phyloP scores from a whole-genome alignment of 441 rosid species.

The Eutrema salsugineum region DNA sequence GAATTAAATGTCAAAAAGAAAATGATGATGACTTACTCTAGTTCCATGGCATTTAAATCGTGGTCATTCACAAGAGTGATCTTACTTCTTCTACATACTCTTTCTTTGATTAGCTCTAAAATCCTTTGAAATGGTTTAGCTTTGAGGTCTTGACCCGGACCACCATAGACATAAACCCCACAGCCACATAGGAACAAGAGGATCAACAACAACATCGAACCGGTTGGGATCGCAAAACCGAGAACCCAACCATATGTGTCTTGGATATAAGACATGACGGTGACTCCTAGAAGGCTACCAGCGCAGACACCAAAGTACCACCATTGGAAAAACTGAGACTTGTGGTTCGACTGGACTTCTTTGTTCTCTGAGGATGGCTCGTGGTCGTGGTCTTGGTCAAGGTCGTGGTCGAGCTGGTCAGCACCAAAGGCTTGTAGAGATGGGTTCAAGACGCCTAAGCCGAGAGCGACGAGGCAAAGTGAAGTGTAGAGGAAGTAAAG shows the following conservation, averaged over 20 bases:
- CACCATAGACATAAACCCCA: conserved; percentile 37
- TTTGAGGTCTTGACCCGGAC: conserved; percentile 13
- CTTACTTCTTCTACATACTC: conserved; percentile 28
- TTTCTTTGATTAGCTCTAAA: conserved; percentile 38
- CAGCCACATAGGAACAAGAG: conserved; percentile 51
- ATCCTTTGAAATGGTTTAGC: conserved; percentile 28
- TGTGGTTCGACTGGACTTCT: conserved; percentile 42
- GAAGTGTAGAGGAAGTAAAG: conserved; percentile 61
- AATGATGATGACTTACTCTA: conserved; percentile 58
- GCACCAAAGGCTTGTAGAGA: conserved; percentile 86
- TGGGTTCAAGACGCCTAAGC: conserved; percentile 79
- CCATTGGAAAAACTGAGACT: conserved; percentile 63
- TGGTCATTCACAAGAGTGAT: conserved; percentile 39
- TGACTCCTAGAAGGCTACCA: conserved; percentile 82
- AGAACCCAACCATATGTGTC: conserved; percentile 86
- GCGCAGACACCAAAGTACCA: conserved; percentile 85
- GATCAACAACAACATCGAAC: conserved; percentile 60
- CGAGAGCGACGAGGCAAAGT: conserved; percentile 64
- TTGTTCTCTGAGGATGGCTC: conserved; percentile 48
- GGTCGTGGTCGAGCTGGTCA: conserved; percentile 55
- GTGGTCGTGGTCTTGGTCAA: conserved; percentile 37
- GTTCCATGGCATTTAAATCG: conserved; percentile 41
- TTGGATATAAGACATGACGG: conserved; percentile 75
- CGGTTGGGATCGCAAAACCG: conserved; percentile 79
- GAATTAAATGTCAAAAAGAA: neutral